phyloP scores from a whole-genome alignment of 345 rosid genomes.

The Cardiospermum halicacabum region DNA sequence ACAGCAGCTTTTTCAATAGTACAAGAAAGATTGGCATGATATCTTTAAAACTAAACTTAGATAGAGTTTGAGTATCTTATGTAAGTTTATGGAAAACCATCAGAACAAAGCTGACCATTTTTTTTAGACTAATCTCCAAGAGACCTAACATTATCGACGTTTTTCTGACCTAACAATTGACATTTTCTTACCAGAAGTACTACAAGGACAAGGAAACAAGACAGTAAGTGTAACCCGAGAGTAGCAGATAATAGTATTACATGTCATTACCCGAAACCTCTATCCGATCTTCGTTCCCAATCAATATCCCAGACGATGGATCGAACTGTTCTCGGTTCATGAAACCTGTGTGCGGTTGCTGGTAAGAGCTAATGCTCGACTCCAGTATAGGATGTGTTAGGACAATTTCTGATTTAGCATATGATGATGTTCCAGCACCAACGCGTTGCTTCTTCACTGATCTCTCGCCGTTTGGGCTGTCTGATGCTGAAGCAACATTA shows the following conservation, averaged over 20 bases:
- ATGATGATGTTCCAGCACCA: slow-evolving; percentile 31
- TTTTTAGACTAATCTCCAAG: slow-evolving; percentile 20
- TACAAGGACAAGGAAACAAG: slow-evolving; percentile 18
- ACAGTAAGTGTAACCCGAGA: not conserved
- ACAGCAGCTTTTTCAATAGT: not conserved
- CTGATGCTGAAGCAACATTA: slow-evolving; percentile 48
- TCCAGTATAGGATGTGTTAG: slow-evolving; percentile 66
- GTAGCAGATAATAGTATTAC: slow-evolving; percentile 16
- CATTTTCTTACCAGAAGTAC: slow-evolving; percentile 16
- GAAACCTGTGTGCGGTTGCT: slow-evolving; percentile 41
- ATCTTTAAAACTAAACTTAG: too few species aligned
- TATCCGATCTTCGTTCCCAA: slow-evolving; percentile 37
- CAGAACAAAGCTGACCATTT: slow-evolving; percentile 9
- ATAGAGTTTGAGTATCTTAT: slow-evolving; percentile 4
- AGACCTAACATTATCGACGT: slow-evolving; percentile 21
- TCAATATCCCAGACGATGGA: slow-evolving; percentile 43
- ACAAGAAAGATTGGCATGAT: too few species aligned
- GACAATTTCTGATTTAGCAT: slow-evolving; percentile 44
- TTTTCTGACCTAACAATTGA: slow-evolving; percentile 21
- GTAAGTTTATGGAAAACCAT: slow-evolving; percentile 14
- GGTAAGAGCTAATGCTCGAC: slow-evolving; percentile 65
- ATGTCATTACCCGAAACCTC: slow-evolving; percentile 49
- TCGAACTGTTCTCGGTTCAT: slow-evolving; percentile 45
- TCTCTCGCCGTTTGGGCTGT: slow-evolving; percentile 58
- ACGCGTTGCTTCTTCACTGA: slow-evolving; percentile 67